A percentile compares a stretch with the other conserved stretches of the same genome.
phyloP scores from a whole-genome alignment of 1,139 yeast genomes.

The Candida frijolesensis region DNA sequence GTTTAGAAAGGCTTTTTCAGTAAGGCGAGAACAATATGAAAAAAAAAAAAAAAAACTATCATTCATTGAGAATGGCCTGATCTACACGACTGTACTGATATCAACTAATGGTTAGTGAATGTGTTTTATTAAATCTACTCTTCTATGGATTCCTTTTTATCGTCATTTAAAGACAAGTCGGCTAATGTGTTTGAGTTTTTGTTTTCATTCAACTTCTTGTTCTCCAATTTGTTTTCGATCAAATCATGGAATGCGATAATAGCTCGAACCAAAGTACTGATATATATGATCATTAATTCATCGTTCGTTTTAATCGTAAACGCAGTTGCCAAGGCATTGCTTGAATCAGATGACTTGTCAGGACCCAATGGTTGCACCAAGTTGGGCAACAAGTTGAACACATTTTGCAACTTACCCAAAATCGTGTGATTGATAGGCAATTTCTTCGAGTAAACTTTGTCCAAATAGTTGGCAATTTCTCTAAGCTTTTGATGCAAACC shows the following conservation, averaged over 20 bases:
- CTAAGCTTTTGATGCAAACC: constrained; percentile 81
- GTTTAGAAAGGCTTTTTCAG: background rate
- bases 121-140: constrained; percentile 8
- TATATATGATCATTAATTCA: constrained; percentile 90
- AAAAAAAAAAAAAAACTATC: background rate
- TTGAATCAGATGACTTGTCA: constrained; percentile 14
- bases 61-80: background rate
- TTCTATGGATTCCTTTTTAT: constrained; percentile 9
- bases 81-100: constrained; percentile 2
- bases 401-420: constrained; percentile 90
- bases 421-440: constrained; percentile 90
- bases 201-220: constrained; percentile 56
- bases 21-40: background rate
- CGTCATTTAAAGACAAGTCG: constrained; percentile 12
- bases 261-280: constrained; percentile 87
- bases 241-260: constrained; percentile 96
- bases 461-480: constrained; percentile 79
- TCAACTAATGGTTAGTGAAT: background rate
- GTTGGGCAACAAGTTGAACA: constrained; percentile 90
- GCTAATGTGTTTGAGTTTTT: constrained; percentile 14
- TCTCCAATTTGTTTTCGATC: constrained; percentile 92
- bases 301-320: constrained; percentile 93
- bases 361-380: constrained; percentile 35
- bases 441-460: constrained; percentile 67
- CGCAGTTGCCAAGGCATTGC: constrained; percentile 68